Evolutionary conservation across 2,329 filamentous ascomycete genomes (phyloP).

Genomic region (Arthrinium puccinioides): DNA sequence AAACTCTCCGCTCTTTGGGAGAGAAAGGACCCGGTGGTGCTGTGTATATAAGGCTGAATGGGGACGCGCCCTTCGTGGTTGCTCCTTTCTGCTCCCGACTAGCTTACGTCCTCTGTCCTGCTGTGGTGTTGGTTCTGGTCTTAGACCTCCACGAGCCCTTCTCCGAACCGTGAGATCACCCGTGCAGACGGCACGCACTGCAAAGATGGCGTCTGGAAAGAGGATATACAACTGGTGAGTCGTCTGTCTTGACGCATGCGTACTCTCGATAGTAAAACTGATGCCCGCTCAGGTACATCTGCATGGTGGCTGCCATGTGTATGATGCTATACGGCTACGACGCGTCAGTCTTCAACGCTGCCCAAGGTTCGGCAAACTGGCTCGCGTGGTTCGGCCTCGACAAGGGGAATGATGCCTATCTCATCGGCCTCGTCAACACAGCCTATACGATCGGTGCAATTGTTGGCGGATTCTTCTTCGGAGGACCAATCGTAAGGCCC

Average conservation of each 20-base stretch:
- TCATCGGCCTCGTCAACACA: conserved; percentile 52
- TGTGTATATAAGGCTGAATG: no score
- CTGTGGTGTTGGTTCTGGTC: no score
- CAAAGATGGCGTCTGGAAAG: conserved; percentile 26
- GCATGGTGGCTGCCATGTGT: conserved; percentile 62
- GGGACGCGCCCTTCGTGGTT: no score
- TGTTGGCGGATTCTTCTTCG: conserved; percentile 62
- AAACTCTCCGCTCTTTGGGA: no score
- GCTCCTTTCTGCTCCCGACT: no score
- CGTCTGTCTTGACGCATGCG: neutral
- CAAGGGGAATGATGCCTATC: conserved; percentile 32
- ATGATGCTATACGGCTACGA: conserved; percentile 73
- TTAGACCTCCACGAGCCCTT: no score
- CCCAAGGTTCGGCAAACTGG: conserved; percentile 63
- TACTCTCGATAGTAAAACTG: no score
- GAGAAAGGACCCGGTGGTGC: no score
- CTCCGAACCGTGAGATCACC: no score
- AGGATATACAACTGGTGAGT: conserved; percentile 39
- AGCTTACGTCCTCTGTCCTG: no score
- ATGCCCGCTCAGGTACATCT: conserved; percentile 49
- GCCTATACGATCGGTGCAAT: conserved; percentile 66
- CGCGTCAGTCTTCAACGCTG: conserved; percentile 66
- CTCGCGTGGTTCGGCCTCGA: conserved; percentile 52
- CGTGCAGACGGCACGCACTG: no score
- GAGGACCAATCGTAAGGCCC: conserved; percentile 47